Evolutionary conservation across 805 yeast genomes (phyloP), one percentile per base, ranked within the genome.

Genomic region (Metschnikowia cubensis): DNA sequence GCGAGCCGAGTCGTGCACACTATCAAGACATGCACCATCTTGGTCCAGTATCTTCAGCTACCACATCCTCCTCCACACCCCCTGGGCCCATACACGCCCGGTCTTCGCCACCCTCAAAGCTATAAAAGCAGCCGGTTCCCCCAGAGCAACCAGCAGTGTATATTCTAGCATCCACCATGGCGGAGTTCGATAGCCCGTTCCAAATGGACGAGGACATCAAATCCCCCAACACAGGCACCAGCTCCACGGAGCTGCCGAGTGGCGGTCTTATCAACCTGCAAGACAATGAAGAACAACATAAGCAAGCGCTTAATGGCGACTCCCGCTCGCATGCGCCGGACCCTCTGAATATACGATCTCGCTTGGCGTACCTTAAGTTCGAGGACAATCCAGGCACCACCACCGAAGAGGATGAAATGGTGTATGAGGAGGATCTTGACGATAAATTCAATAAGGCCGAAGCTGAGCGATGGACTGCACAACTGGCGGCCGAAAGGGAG

Each of bases 131-230:
- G 35, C 35, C 8, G 15, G 35, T 33, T 33, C 8, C 35, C 15
- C 14, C 8, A 33, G 15, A 14, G 15, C 35, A 33, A 8, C 35
- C 15, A 33, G 35, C 35, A 17, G 38, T 18, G 4, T n/a, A 37
- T 6, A 15, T 37, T 21, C 42, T 29, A 21, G 18, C 42, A 8
- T 15, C 15, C 6, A 29, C 17, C 17, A 69, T 69, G 74, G 52
- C 65, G 5, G 67, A 64, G 35, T 58, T 60, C 47, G 75, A 71
- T 35, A 72, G 65, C 51, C 76, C 77, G 56, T 73, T 73, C 50
- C 75, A 68, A 50, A 73, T 73, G 77, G 77, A 73, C 57, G 77
- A 73, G 49, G 77, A 73, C 42, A 51, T 68, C 41, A 58, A 51
- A 18, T 17, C 36, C 4, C 36, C 51, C n/a, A 25, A 15, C 34